Evolutionary conservation across 1,139 yeast species (phyloP).

Genomic region (Ogataea hybrid): DNA sequence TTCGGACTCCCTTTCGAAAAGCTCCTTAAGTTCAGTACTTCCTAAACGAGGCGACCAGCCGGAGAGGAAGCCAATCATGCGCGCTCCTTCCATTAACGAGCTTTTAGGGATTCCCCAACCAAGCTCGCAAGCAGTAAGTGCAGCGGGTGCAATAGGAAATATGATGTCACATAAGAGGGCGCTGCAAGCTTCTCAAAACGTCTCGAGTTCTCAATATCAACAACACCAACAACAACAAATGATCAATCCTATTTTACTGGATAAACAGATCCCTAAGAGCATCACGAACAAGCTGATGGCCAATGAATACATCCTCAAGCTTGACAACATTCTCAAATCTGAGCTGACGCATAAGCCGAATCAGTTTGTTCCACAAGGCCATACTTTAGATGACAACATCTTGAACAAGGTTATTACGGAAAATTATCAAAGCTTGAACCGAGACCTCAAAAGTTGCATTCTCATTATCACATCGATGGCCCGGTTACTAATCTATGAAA

Average conservation of each 20-base stretch:
- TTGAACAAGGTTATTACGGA: constrained; percentile 41
- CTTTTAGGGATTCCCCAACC: constrained; percentile 26
- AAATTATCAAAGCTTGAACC: constrained; percentile 37
- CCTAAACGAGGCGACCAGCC: constrained; percentile 7
- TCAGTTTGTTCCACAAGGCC: constrained; percentile 24
- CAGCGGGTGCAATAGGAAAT: constrained; percentile 35
- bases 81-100: constrained; percentile 27
- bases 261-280: constrained; percentile 30
- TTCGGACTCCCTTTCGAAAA: constrained; percentile 3
- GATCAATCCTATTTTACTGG: constrained; percentile 31
- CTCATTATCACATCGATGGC: constrained; percentile 39
- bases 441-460: constrained; percentile 35
- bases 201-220: constrained; percentile 23
- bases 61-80: constrained; percentile 9
- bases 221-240: constrained; percentile 29
- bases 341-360: constrained; percentile 32
- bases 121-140: constrained; percentile 32
- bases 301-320: constrained; percentile 37
- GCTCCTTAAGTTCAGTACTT: not conserved
- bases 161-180: constrained; percentile 30
- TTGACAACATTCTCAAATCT: constrained; percentile 39
- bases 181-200: constrained; percentile 21
- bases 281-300: constrained; percentile 29
- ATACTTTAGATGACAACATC: constrained; percentile 35
- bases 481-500: constrained; percentile 34